Base-by-base conservation (phyloP, 2,329 filamentous ascomycete species). In the Fusarium agapanthi region DNA sequence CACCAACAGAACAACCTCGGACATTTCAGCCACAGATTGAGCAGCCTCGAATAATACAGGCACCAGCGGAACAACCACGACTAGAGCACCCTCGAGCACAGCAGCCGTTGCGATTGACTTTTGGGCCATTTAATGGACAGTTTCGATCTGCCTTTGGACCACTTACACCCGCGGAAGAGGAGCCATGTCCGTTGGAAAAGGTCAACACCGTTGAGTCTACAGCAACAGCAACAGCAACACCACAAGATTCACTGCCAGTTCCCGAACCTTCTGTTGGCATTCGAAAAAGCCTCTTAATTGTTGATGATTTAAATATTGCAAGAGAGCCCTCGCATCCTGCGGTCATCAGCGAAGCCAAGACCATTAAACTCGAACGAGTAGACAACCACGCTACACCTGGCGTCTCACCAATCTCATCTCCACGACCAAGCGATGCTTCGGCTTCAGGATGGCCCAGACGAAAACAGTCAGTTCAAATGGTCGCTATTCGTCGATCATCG, bases 341-440 rank as follows among this genome's bases (percentile, higher is more conserved):
- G 8, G 62, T 75, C 15, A 64, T 75, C 34, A 72, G 66, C 24
- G 71, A 76, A 44, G 74, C 74, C 43, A 76, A 72, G 50, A 69
- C 70, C 1, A 50, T 76, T 14, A 71, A 53, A 20, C 51, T 76
- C 9, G 74, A 74, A 53, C 59, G 72, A 51, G 62, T 71, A n/a
- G 72, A 75, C 7, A 75, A 67, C 50, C 37, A 62, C 45, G 68
- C 61, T 20, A 72, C 67, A 13, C 71, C 72, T 9, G 32, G 44
- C 11, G 55, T 45, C n/a, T 73, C 72, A 12, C 72, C 70, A 35
- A 53, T 63, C 22, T 61, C 72, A 28, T 65, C 72, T 8, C 69
- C 72, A 18, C 59, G 69, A 20, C 62, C 53, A 11, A 68, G 55
- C 30, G 54, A 57, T 54, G 51, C 63, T 26, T 59, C 55, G 3